Evolutionary conservation across 2,329 filamentous ascomycete genomes (phyloP), one percentile per base, ranked within the genome.

Genomic region (Sarocladiaceae sp.): DNA sequence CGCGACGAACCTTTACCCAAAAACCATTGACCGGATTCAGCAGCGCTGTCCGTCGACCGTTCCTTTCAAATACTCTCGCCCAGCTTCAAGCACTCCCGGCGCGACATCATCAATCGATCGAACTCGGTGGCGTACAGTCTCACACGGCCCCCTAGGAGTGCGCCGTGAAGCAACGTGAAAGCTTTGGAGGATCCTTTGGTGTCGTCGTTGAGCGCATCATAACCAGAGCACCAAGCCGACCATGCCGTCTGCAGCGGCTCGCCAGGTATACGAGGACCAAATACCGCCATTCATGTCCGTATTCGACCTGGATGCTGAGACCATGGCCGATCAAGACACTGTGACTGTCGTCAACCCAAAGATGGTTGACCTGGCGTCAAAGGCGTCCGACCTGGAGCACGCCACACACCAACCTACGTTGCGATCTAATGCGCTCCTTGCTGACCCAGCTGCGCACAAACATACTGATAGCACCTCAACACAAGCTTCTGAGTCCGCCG

Each of bases 401-500:
- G 50, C 64, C 15, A 51, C 61, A 31, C 54, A 62, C 27, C 59
- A 66, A 39, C 61, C 65, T 33, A 56, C 56, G 29, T 59, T 72
- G 45, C 58, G 63, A 45, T 58, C 70, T 35, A 59, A 61, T 46
- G 57, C 65, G 43, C 55, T 76, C 43, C 58, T 67, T 24, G 57
- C 67, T 3, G 72, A 76, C 53, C 58, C 68, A 49, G 69, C 70
- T 51, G 20, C 29, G 18, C 85, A 88, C 64, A 80, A 83, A 57
- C 84, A 87, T 60, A 76, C 81, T 59, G 78, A 87, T 59, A 88
- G 84, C 66, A 83, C 80, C n/a, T 90, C 83, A 6, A 88, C 85
- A 3, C 83, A 85, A 50, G 76, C 76, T 45, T 87, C 85, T 13
- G 88, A 87, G 51, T 97, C 93, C 1, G 87, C 87, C 33, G 90